Evolutionary conservation across 2,329 filamentous ascomycete genomes (phyloP), one percentile per base, ranked within the genome.

Genomic region (Chrysoporthe deuterocubensis): DNA sequence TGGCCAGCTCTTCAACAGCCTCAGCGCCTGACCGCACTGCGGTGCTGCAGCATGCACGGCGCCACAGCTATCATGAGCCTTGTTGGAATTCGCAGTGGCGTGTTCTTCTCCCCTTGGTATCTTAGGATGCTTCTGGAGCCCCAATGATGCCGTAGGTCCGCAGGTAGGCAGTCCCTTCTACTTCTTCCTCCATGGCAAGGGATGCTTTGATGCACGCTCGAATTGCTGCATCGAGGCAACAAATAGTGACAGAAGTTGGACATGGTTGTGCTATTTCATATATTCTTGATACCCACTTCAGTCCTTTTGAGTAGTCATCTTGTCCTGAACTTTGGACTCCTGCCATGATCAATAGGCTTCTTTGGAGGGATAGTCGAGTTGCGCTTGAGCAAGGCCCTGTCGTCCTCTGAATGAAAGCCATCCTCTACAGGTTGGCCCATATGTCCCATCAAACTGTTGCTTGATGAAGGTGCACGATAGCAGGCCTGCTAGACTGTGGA

Each of bases 1-100:
- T 43, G 57, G 54, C 63, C 56, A 60, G 63, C 57, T 32, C 54
- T 37, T 48, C 40, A 57, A 59, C 58, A 66, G 64, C 48, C 59
- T 69, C 67, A 43, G 26, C 50, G 48, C 43, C 56, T 64, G 40
- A 61, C 65, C 43, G 26, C 44, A 37, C 18, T 42, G 32, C 21
- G 16, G 32, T 50, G 42, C 34, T 16, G 48, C 32, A 13, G 60
- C 4, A 9, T 34, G n/a, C 7, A 21, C 26, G 11, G 43, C 43
- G 13, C 18, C 42, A 37, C 26, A n/a, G 61, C 37, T 44, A 21
- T 48, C 9, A 32, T 56, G 14, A 63, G 48, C 61, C 32, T 57
- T 2, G 32, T n/a, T 26, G 26, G 26, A 26, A 26, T 26, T 26
- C 26, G 26, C 34, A 57, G 4, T 4, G 32, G 26, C 13, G 32